Base-by-base conservation (phyloP, 169 alveolate genomes). In the Miamiensis avidus region DNA sequence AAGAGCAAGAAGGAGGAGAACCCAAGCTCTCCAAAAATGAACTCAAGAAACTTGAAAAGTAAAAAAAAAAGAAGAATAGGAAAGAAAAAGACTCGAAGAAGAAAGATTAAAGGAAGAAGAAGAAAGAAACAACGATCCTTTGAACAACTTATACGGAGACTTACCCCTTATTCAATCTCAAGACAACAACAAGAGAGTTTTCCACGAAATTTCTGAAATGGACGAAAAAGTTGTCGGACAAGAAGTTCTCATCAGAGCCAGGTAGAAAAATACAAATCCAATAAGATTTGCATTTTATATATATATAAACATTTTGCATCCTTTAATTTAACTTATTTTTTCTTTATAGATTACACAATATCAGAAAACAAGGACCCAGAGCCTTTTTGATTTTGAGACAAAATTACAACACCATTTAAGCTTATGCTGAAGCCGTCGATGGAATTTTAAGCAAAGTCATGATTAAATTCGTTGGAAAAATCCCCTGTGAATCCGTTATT, bases 401-500 rank as follows among this genome's bases (percentile, higher is more conserved):
- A 69, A 86, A 89, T 15, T 88, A 82, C 74, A 81, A 74, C 83
- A 93, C 98, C 6, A 83, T 94, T 30, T 92, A 96, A 90, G 94
- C 95, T 31, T 89, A 91, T 73, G 81, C 92, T 34, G 78, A 81
- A 16, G 90, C 83, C 28, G 89, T 78, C 26, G 95, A 90, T 15
- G 95, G 85, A 27, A 77, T 69, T 30, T 91, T 93, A 30, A 83
- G 94, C 85, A 91, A 93, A 82, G 93, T 95, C 65, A 93, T 96
- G 99, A 91, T 97, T 77, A 96, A 98, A 75, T 98, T 97, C 95
- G 90, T 97, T 16, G 85, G 93, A 32, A 89, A 93, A 32, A 88
- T 95, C 33, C 96, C 97, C n/a, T 86, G 89, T 49, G 99, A 99
- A 95, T 97, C 99, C 26, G 92, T 98, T 34, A 98, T 99, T 29